Evolutionary conservation across 257 asterid species (phyloP).

Genomic region (Nemophila menziesii): DNA sequence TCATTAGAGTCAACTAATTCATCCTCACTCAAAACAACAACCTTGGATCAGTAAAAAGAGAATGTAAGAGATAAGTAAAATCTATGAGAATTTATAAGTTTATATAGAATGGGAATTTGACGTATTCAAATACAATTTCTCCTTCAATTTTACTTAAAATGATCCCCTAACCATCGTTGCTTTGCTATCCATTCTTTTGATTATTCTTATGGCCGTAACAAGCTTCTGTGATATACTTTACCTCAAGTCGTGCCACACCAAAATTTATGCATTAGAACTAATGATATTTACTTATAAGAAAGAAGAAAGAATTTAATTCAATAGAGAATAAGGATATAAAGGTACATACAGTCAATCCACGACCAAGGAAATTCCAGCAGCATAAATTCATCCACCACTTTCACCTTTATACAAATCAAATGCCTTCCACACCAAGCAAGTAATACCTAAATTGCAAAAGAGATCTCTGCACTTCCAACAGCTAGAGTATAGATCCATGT

Average conservation of each 20-base stretch:
- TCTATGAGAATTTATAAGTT: too few species aligned
- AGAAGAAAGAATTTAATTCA: background rate
- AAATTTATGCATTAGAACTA: slow-evolving; percentile 49
- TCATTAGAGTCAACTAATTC: too few species aligned
- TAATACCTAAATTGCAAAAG: slow-evolving; percentile 84
- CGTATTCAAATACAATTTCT: slow-evolving; percentile 45
- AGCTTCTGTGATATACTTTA: slow-evolving; percentile 72
- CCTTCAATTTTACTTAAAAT: slow-evolving; percentile 39
- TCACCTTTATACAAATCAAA: slow-evolving; percentile 66
- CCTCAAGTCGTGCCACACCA: slow-evolving; percentile 71
- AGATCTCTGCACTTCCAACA: slow-evolving; percentile 59
- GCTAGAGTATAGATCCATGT: slow-evolving; percentile 84
- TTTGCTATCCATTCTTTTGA: slow-evolving; percentile 46
- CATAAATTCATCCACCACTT: slow-evolving; percentile 72
- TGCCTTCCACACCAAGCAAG: slow-evolving; percentile 90
- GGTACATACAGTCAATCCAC: slow-evolving; percentile 76
- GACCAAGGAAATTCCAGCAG: slow-evolving; percentile 65
- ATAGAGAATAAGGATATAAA: slow-evolving; percentile 3
- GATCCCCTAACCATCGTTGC: slow-evolving; percentile 61
- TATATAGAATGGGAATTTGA: slow-evolving; percentile 42
- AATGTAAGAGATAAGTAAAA: too few species aligned
- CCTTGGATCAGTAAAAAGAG: too few species aligned
- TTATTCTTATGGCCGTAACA: slow-evolving; percentile 64
- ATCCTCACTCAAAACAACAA: too few species aligned
- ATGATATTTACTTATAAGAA: too few species aligned